Evolutionary conservation across 495 filamentous ascomycete species (phyloP).

Genomic region (Talaromyces thailandensis): DNA sequence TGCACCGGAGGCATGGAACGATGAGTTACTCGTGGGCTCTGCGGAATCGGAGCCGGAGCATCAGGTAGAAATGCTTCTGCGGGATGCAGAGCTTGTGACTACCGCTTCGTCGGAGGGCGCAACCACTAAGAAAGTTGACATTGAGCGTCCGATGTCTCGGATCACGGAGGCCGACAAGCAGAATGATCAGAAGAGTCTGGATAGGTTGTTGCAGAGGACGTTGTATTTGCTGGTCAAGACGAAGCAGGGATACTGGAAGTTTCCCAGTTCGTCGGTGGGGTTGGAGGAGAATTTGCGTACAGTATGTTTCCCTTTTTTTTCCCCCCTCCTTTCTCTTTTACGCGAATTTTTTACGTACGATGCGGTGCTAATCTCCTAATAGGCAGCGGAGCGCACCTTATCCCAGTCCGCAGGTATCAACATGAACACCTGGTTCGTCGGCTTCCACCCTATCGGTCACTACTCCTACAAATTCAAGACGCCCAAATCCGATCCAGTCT

Average conservation of each 20-base stretch:
- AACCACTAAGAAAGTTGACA: slow-evolving; percentile 52
- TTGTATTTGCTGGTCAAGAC: slow-evolving; percentile 75
- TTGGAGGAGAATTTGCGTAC: slow-evolving; percentile 67
- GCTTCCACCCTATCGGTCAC: slow-evolving; percentile 82
- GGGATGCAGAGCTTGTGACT: slow-evolving; percentile 65
- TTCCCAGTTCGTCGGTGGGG: slow-evolving; percentile 59
- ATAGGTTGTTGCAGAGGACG: slow-evolving; percentile 65
- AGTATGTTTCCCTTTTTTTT: slow-evolving; percentile 44
- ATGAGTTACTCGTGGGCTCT: slow-evolving; percentile 75
- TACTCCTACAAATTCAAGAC: slow-evolving; percentile 40
- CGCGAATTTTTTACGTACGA: neutral
- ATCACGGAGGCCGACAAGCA: slow-evolving; percentile 73
- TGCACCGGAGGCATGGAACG: slow-evolving; percentile 75
- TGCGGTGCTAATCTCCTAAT: slow-evolving; percentile 3
- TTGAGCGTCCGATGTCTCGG: slow-evolving; percentile 62
- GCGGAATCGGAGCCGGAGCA: slow-evolving; percentile 47
- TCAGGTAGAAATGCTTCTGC: slow-evolving; percentile 57
- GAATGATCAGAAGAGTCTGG: slow-evolving; percentile 64
- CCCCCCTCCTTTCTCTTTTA: neutral
- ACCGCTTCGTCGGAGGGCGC: slow-evolving; percentile 54
- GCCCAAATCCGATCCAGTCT: slow-evolving; percentile 28
- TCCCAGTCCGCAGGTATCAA: slow-evolving; percentile 72
- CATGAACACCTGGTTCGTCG: slow-evolving; percentile 99
- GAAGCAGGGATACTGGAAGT: slow-evolving; percentile 65
- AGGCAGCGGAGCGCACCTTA: slow-evolving; percentile 79